phyloP scores from a whole-genome alignment of 257 asterid species.

The Nicotiana undulata region DNA sequence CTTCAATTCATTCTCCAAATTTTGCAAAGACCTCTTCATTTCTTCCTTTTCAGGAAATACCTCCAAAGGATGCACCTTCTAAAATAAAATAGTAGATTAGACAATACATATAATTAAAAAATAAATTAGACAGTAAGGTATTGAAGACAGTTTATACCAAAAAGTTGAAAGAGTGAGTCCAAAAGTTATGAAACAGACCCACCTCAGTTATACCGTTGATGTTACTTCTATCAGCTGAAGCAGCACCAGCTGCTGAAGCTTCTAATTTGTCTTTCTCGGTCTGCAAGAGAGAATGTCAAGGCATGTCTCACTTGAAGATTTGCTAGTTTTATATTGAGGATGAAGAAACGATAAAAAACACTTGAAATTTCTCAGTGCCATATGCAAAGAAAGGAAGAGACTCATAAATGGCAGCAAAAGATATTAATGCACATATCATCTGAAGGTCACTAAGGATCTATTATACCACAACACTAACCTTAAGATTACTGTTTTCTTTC shows the following conservation, averaged over 20 bases:
- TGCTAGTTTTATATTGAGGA: not conserved
- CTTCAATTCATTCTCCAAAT: slow-evolving; percentile 71
- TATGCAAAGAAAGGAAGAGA: not conserved
- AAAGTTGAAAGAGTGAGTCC: not conserved
- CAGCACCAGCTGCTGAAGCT: slow-evolving; percentile 43
- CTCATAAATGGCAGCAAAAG: not conserved
- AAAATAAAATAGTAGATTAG: slow-evolving; percentile 17
- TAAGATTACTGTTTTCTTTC: slow-evolving; percentile 58
- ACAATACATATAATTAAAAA: not conserved
- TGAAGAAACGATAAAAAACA: not conserved
- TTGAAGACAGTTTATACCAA: not conserved
- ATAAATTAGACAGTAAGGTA: not conserved
- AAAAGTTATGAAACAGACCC: slow-evolving; percentile 10
- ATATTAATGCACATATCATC: not conserved
- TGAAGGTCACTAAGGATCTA: not conserved
- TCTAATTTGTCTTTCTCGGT: slow-evolving; percentile 61
- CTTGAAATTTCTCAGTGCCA: not conserved
- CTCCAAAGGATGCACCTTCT: slow-evolving; percentile 32
- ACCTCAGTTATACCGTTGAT: slow-evolving; percentile 47
- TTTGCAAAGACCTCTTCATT: slow-evolving; percentile 53
- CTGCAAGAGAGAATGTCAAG: slow-evolving; percentile 37
- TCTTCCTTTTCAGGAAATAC: slow-evolving; percentile 53
- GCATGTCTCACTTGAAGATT: slow-evolving; percentile 15
- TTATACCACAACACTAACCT: slow-evolving; percentile 35
- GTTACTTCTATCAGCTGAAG: slow-evolving; percentile 27